A percentile compares a stretch with the other conserved stretches of the same genome.
Evolutionary conservation across 345 rosid species (phyloP).

Genomic region (Geranium rotundifolium): DNA sequence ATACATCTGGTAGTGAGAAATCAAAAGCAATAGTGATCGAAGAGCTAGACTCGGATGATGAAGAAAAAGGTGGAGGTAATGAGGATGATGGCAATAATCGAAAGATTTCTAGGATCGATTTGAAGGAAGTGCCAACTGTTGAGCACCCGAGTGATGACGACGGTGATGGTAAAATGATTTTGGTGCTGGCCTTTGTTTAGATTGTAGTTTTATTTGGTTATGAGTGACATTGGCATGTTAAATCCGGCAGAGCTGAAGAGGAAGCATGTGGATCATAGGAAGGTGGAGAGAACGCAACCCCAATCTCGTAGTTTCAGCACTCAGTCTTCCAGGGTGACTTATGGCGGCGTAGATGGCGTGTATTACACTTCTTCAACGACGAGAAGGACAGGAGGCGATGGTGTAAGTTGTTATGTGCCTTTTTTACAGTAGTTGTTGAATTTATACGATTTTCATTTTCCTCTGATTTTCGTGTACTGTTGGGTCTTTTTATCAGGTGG

Average conservation of each 20-base stretch:
- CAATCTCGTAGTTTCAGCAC: slow-evolving; percentile 25
- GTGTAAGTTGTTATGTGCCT: slow-evolving; percentile 18
- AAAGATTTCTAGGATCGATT: slow-evolving; percentile 5
- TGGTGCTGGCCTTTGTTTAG: neutral
- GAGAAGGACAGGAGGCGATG: slow-evolving; percentile 52
- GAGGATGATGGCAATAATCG: slow-evolving; percentile 5
- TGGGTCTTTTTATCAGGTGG: slow-evolving; percentile 26
- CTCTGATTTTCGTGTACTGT: neutral
- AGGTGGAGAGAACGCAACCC: slow-evolving; percentile 19
- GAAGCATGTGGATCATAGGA: slow-evolving; percentile 13
- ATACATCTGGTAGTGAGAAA: slow-evolving; percentile 8
- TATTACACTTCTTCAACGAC: slow-evolving; percentile 58
- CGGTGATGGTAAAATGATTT: slow-evolving; percentile 6
- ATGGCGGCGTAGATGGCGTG: slow-evolving; percentile 77
- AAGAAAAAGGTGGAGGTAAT: slow-evolving; percentile 14
- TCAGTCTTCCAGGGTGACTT: slow-evolving; percentile 48
- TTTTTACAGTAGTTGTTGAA: neutral
- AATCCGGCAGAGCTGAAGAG: slow-evolving; percentile 28
- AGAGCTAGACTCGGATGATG: slow-evolving; percentile 52
- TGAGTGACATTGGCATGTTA: slow-evolving; percentile 7
- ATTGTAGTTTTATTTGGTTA: neutral
- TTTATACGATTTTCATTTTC: neutral
- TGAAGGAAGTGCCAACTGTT: slow-evolving; percentile 36
- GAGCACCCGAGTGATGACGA: slow-evolving; percentile 77
- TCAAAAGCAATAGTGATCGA: slow-evolving; percentile 44